These are phyloP conservation scores for Tulasnella sp. DNA, from an alignment of 768 basidiomycete species.

Conservation along the genomic window DNA sequence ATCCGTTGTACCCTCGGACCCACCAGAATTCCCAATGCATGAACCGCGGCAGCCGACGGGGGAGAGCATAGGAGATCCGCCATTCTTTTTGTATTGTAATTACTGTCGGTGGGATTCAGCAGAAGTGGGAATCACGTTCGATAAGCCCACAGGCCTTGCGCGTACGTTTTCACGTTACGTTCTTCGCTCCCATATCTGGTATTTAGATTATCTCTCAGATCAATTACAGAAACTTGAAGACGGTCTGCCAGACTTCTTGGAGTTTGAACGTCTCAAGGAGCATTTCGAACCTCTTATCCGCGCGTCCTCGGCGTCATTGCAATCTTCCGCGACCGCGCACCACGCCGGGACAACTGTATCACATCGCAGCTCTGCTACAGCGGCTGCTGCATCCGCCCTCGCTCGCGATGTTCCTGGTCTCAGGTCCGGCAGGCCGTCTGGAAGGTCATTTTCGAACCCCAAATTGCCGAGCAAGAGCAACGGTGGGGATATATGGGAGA, in stretches of 20 bases:
- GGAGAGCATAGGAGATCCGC: constrained; percentile 57
- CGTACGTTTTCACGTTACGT: constrained; percentile 49
- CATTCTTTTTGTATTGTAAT: constrained; percentile 85
- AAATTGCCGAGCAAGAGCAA: not conserved
- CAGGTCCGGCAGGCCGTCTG: not conserved
- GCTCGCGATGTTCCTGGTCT: constrained; percentile 54
- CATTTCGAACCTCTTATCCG: constrained; percentile 94
- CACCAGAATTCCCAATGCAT: constrained; percentile 35
- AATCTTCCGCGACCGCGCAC: constrained; percentile 7
- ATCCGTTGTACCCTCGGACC: constrained; percentile 84
- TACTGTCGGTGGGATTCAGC: constrained; percentile 93
- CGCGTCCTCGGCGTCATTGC: constrained; percentile 22
- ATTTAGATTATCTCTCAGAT: constrained; percentile 35
- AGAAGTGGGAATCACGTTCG: constrained; percentile 83
- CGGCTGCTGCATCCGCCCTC: constrained; percentile 80
- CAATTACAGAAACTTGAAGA: constrained; percentile 89
- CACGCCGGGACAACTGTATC: constrained; percentile 6
- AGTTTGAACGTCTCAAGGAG: constrained; percentile 91
- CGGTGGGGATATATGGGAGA: constrained; percentile 20
- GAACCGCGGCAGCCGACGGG: constrained; percentile 39
- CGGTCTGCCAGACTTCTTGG: constrained; percentile 68
- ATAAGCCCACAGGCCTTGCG: constrained; percentile 92
- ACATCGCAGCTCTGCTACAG: constrained; percentile 36
- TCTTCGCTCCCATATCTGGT: not conserved
- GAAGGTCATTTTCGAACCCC: constrained; percentile 2